Percentiles rank a stretch among this genome's conserved stretches.
Evolutionary conservation across 331 rosid species (phyloP).

Genomic region (Pyracantha coccinea): DNA sequence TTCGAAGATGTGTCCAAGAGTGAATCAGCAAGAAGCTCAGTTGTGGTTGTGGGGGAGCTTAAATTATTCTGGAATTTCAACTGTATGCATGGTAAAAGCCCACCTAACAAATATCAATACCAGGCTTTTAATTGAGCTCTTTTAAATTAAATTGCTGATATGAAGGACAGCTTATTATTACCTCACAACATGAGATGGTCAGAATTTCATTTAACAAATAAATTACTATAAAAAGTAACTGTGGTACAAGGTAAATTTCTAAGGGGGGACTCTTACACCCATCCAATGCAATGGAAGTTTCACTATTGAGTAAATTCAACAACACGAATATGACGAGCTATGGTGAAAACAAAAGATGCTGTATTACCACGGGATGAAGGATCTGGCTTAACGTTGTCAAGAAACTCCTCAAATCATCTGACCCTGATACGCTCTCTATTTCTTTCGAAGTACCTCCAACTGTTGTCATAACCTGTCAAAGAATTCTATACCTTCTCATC

Average conservation of each 20-base stretch:
- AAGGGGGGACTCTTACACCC: constrained; percentile 15
- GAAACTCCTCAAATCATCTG: constrained; percentile 29
- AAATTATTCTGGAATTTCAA: no score
- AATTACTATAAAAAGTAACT: constrained; percentile 20
- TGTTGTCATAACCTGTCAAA: constrained; percentile 12
- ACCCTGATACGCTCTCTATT: constrained; percentile 28
- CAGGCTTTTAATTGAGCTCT: background rate
- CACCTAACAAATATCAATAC: background rate
- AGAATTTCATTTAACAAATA: background rate
- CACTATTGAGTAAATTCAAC: constrained; percentile 15
- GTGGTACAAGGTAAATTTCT: constrained; percentile 26
- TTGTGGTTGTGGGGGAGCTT: no score
- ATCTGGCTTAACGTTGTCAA: constrained; percentile 18
- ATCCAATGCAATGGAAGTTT: constrained; percentile 8
- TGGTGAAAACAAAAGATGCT: constrained; percentile 3
- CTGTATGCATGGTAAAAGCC: no score
- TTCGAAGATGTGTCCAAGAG: no score
- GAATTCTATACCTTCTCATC: constrained; percentile 52
- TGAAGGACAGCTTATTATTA: background rate
- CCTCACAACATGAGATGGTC: background rate
- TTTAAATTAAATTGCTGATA: background rate
- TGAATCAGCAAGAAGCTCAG: no score
- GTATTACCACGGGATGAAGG: background rate
- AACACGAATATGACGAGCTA: constrained; percentile 23
- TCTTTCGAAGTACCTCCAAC: constrained; percentile 9